Percentiles rank a stretch among this genome's conserved stretches.
Conservation (phyloP, 495 filamentous ascomycete species). For the Haplographium delicatum region DNA sequence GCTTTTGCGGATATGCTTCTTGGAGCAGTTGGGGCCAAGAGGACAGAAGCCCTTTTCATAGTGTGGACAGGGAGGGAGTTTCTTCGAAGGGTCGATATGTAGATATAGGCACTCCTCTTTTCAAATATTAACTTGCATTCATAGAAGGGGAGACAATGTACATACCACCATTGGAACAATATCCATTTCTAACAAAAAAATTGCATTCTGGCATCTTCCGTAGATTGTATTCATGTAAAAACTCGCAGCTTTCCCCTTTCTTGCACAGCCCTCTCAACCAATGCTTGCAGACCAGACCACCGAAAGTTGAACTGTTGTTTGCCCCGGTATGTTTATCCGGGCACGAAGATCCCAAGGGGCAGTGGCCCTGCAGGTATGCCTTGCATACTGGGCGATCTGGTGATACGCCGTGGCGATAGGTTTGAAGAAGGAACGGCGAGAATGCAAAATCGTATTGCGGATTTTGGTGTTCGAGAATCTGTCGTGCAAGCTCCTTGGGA, state of each 20-base stretch:
- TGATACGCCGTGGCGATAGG: slow-evolving; percentile 71
- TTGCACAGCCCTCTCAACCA: slow-evolving; percentile 97
- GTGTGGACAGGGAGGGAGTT: slow-evolving; percentile 82
- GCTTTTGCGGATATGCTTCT: slow-evolving; percentile 73
- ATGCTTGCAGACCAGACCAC: slow-evolving; percentile 92
- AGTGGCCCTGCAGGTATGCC: slow-evolving; percentile 72
- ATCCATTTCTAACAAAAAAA: slow-evolving; percentile 80
- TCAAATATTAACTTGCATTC: background rate
- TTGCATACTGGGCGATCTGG: slow-evolving; percentile 75
- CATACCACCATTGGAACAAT: slow-evolving; percentile 74
- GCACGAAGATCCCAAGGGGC: slow-evolving; percentile 69
- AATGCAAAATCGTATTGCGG: slow-evolving; percentile 64
- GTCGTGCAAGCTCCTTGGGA: slow-evolving; percentile 32
- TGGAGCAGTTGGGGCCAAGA: slow-evolving; percentile 76
- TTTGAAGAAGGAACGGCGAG: slow-evolving; percentile 65
- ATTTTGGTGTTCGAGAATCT: slow-evolving; percentile 48
- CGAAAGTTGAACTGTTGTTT: slow-evolving; percentile 53
- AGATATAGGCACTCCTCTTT: slow-evolving; percentile 90
- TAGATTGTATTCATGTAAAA: slow-evolving; percentile 96
- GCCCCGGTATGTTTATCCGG: slow-evolving; percentile 57
- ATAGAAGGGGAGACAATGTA: background rate
- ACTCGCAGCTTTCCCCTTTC: slow-evolving; percentile 92
- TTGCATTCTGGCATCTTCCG: slow-evolving; percentile 97
- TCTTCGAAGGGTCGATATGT: slow-evolving; percentile 78
- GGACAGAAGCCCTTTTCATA: slow-evolving; percentile 96